A percentile compares a stretch with the other conserved stretches of the same genome.
These are phyloP conservation scores for Blastobotrys aristatus DNA, from an alignment of 1,139 yeast genomes.

Conservation along the genomic window DNA sequence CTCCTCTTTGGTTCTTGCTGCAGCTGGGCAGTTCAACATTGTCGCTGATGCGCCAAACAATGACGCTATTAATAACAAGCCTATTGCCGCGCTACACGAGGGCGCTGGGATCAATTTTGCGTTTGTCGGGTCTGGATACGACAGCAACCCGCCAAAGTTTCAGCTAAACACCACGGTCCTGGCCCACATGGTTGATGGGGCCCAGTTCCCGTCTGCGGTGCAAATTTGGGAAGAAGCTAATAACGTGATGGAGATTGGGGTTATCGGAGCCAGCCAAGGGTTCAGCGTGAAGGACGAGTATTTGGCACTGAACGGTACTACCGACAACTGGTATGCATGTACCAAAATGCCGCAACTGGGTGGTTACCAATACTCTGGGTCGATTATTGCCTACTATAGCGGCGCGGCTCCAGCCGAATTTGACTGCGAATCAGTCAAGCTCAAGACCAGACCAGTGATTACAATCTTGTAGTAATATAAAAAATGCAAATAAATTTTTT, in stretches of 20 bases:
- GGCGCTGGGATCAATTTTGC: conserved; percentile 50
- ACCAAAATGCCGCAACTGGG: background rate
- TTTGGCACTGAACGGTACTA: background rate
- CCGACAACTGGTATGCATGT: conserved; percentile 3
- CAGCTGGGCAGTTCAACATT: background rate
- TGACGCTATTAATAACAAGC: conserved; percentile 27
- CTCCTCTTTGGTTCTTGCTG: background rate
- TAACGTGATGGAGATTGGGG: conserved; percentile 4
- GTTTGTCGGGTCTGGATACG: conserved; percentile 31
- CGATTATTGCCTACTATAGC: background rate
- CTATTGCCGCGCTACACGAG: conserved; percentile 40
- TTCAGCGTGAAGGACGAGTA: background rate
- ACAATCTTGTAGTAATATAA: no score
- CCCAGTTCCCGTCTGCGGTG: background rate
- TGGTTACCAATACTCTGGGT: background rate
- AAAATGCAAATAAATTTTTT: background rate
- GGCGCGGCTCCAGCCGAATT: background rate
- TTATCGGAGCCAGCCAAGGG: background rate
- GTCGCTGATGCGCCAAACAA: background rate
- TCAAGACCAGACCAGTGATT: no score
- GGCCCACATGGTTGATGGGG: background rate
- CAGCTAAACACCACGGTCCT: conserved; percentile 1
- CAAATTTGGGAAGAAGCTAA: background rate
- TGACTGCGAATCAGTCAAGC: background rate
- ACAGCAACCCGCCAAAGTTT: background rate